Percentiles rank a stretch among this genome's conserved stretches.
Evolutionary conservation across 2,329 filamentous ascomycete species (phyloP).

Genomic region (Aspergillus amoenus): DNA sequence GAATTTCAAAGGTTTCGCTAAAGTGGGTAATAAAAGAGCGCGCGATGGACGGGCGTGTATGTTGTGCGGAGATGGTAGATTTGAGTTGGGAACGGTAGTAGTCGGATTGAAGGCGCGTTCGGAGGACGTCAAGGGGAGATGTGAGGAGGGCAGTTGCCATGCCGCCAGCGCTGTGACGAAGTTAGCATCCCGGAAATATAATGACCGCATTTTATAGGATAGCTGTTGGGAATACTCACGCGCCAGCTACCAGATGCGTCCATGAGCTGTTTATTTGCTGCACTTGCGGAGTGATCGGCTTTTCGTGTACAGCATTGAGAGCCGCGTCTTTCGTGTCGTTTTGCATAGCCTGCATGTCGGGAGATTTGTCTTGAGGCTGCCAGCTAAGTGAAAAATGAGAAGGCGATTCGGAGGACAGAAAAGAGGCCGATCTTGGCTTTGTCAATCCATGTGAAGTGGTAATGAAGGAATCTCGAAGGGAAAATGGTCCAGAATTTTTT

Average conservation of each 20-base stretch:
- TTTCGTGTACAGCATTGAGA: conserved; percentile 6
- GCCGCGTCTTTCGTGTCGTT: conserved; percentile 11
- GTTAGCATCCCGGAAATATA: neutral
- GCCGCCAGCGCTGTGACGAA: conserved; percentile 56
- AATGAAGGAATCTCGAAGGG: conserved; percentile 2
- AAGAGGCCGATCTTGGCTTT: neutral
- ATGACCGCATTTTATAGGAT: neutral
- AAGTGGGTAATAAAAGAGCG: conserved; percentile 59
- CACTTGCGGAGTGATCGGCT: conserved; percentile 8
- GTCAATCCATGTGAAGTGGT: conserved; percentile 6
- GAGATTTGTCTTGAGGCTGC: neutral
- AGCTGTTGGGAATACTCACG: conserved; percentile 24
- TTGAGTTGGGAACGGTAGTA: conserved; percentile 78
- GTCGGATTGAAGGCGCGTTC: conserved; percentile 92
- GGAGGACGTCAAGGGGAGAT: conserved; percentile 94
- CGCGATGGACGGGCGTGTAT: conserved; percentile 49
- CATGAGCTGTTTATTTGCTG: conserved; percentile 20
- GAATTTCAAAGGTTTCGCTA: conserved; percentile 35
- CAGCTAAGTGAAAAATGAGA: neutral
- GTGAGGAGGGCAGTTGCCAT: conserved; percentile 88
- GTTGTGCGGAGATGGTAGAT: conserved; percentile 57
- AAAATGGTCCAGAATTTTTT: conserved; percentile 12
- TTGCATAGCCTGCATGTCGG: conserved; percentile 11
- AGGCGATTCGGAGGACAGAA: neutral
- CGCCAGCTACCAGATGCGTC: conserved; percentile 34